These are phyloP conservation scores for Daedalea quercina DNA, from an alignment of 768 basidiomycete species.

Conservation along the genomic window DNA sequence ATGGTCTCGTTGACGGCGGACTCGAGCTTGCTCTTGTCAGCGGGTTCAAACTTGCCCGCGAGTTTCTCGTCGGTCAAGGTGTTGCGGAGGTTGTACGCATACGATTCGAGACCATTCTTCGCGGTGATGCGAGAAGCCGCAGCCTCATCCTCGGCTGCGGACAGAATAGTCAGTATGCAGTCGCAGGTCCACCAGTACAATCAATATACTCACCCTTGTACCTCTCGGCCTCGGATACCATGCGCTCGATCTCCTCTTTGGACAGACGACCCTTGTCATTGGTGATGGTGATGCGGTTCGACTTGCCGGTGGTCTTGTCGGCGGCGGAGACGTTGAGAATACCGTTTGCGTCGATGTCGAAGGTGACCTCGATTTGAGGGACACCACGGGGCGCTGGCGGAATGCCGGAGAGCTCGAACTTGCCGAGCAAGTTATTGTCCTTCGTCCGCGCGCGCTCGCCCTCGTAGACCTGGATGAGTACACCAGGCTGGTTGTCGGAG, in stretches of 20 bases:
- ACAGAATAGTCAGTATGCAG: conserved; percentile 10
- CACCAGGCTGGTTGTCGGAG: conserved; percentile 98
- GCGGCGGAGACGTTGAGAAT: conserved; percentile 92
- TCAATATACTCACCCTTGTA: conserved; percentile 59
- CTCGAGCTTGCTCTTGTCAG: conserved; percentile 83
- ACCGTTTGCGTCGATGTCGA: conserved; percentile 97
- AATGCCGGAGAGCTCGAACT: conserved; percentile 96
- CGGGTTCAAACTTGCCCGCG: conserved; percentile 78
- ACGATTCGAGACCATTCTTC: conserved; percentile 93
- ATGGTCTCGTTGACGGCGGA: conserved; percentile 77
- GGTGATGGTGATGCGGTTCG: conserved; percentile 88
- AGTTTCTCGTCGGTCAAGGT: conserved; percentile 82
- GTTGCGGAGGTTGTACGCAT: conserved; percentile 92
- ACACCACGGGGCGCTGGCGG: conserved; percentile 97
- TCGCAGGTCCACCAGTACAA: background rate
- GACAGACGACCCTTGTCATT: conserved; percentile 96
- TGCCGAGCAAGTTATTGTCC: conserved; percentile 98
- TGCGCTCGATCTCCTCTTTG: conserved; percentile 97
- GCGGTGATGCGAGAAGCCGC: conserved; percentile 75
- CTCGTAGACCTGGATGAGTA: conserved; percentile 97
- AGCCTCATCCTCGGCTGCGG: conserved; percentile 74
- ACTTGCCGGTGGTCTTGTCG: conserved; percentile 97
- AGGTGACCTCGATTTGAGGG: conserved; percentile 95
- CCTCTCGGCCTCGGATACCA: conserved; percentile 92
- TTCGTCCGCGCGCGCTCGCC: conserved; percentile 98